Conservation (phyloP, 352 stramenopile genomes). For the Pythium scleroteichum region DNA sequence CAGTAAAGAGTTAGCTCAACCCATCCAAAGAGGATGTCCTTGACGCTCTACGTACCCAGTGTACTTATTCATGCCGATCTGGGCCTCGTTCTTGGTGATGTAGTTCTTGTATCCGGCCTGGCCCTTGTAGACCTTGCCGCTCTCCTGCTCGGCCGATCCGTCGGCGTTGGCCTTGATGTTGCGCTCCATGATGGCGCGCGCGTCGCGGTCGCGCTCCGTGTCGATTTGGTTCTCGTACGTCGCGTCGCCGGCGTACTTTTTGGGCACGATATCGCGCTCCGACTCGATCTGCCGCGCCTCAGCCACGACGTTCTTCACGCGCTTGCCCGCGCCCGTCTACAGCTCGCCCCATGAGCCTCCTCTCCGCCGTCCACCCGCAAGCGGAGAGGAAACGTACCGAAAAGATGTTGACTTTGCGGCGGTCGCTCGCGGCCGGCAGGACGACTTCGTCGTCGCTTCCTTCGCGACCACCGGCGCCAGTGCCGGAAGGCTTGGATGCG, state of each 20-base stretch:
- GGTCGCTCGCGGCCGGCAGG: constrained; percentile 27
- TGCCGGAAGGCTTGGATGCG: no score
- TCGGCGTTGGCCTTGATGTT: constrained; percentile 75
- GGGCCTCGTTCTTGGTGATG: constrained; percentile 84
- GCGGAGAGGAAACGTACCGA: constrained; percentile 33
- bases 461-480: neutral
- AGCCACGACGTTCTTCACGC: constrained; percentile 54
- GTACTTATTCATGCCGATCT: constrained; percentile 90
- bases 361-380: no score
- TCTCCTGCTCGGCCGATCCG: constrained; percentile 63
- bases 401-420: constrained; percentile 60
- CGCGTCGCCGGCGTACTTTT: constrained; percentile 78
- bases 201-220: constrained; percentile 77
- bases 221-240: constrained; percentile 87
- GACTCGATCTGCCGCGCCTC: constrained; percentile 63
- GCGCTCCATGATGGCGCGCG: constrained; percentile 73
- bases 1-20: neutral
- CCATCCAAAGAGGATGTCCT: neutral
- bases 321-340: constrained; percentile 60
- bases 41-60: constrained; percentile 50
- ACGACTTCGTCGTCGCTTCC: constrained; percentile 29
- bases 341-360: neutral
- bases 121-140: constrained; percentile 83
- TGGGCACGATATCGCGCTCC: constrained; percentile 70
- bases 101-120: constrained; percentile 88